Conservation (phyloP, 148 eudicot genomes). For the Arctostaphylos glauca region DNA sequence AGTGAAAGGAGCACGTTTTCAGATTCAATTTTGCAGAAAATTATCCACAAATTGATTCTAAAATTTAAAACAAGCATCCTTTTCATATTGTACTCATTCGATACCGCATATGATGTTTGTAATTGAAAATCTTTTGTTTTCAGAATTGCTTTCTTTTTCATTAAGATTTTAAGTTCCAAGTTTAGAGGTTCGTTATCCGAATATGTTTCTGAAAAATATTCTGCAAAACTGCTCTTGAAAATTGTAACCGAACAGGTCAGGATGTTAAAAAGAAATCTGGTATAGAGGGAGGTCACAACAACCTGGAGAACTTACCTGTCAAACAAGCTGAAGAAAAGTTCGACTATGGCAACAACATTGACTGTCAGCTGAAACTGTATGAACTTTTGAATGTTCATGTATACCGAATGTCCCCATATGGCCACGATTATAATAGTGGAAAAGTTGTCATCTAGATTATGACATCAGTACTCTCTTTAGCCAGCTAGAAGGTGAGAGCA, state of each 20-base stretch:
- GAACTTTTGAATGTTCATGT: conserved; percentile 79
- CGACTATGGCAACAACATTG: conserved; percentile 74
- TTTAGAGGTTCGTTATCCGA: neutral
- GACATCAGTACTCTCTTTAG: conserved; percentile 94
- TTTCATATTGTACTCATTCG: neutral
- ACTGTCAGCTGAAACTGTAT: conserved; percentile 92
- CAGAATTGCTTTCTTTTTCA: neutral
- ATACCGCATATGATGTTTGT: neutral
- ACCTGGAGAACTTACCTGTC: conserved; percentile 53
- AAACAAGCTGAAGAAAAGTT: conserved; percentile 86
- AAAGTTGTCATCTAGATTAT: conserved; percentile 86
- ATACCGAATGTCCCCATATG: conserved; percentile 89
- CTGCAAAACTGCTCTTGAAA: neutral
- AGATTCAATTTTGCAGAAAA: neutral
- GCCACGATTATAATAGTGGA: conserved; percentile 82
- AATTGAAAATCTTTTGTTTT: neutral
- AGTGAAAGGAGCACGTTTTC: neutral
- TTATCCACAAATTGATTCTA: neutral
- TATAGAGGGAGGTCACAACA: neutral
- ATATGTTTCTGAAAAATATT: neutral
- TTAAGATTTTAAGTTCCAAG: neutral
- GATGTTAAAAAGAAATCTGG: neutral
- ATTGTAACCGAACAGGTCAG: neutral
- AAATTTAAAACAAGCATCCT: neutral
- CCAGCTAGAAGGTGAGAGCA: conserved; percentile 49